Conservation (phyloP, 768 basidiomycete genomes). For the Termitomyces sp. region DNA sequence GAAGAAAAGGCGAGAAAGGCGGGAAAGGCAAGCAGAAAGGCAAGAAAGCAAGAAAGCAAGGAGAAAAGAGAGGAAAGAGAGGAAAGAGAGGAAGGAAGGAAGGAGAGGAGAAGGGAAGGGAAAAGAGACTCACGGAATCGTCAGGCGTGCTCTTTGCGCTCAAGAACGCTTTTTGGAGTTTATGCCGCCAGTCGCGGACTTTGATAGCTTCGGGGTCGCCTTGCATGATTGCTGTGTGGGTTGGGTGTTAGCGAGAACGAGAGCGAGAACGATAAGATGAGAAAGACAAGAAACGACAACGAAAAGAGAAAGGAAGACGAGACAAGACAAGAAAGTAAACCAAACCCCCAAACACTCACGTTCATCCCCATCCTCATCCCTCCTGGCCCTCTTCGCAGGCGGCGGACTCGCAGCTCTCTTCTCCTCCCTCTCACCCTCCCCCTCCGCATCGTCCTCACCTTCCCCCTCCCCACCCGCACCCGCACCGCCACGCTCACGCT, state of each 20-base stretch:
- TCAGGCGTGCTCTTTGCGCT: slow-evolving; percentile 19
- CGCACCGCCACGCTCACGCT: slow-evolving; percentile 30
- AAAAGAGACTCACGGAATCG: slow-evolving; percentile 13
- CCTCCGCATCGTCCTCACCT: slow-evolving; percentile 36
- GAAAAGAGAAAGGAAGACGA: background rate
- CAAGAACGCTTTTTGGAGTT: slow-evolving; percentile 72
- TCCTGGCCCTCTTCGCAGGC: slow-evolving; percentile 62
- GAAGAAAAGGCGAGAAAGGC: too few species aligned
- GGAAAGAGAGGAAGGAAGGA: too few species aligned
- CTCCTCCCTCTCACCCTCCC: slow-evolving; percentile 33
- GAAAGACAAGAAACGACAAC: too few species aligned
- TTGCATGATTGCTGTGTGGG: slow-evolving; percentile 26
- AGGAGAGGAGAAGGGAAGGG: background rate
- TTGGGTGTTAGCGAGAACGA: background rate
- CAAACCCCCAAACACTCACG: slow-evolving; percentile 48
- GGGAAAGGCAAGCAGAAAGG: too few species aligned
- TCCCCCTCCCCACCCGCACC: slow-evolving; percentile 44
- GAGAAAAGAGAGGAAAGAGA: too few species aligned
- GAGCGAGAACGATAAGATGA: too few species aligned
- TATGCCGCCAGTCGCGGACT: slow-evolving; percentile 81
- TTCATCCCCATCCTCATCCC: slow-evolving; percentile 59
- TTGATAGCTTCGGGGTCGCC: slow-evolving; percentile 63
- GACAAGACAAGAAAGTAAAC: background rate
- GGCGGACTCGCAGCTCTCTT: slow-evolving; percentile 55
- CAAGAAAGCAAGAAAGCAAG: too few species aligned